Base-by-base conservation (phyloP, 768 basidiomycete genomes). In the Termitomyces sp. region DNA sequence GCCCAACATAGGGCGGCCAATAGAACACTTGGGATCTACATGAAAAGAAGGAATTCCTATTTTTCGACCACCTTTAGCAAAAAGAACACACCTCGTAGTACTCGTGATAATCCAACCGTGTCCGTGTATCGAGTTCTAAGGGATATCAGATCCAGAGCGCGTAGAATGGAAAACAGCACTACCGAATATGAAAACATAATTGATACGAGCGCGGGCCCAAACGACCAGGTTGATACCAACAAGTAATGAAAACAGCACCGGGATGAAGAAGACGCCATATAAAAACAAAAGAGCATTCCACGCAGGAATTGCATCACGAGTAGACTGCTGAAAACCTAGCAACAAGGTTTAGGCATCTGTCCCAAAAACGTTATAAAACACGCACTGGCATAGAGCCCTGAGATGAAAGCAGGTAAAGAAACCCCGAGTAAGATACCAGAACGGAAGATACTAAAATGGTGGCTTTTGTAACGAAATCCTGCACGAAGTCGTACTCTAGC, bases 121-220 rank as follows among this genome's bases (percentile, higher is more conserved):
- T 85, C 58, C 85, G 79, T 26, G 85, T 68, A 62, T 93, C 83
- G 56, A 95, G 70, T 69, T 90, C 92, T 88, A 23, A 61, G 35
- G 36, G 23, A n/a, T 40, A 48, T 26, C 52, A 40, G 44, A 60
- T 38, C 28, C n/a, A 12, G 5, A 14, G n/a, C 32, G 7, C 32
- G 20, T 49, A 8, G 36, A 43, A 48, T 16, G 63, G 63, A 40
- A 64, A 63, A 59, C 55, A 67, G 33, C 49, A 65, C 81, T 41
- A 90, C 89, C 89, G 66, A 95, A 91, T 38, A 95, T 91, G 70
- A 98, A 96, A n/a, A 87, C 82, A 66, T 95, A 96, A 69, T 98
- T 98, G 65, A 99, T 93, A 49, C 89, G 80, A 5, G 86, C 76
- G 5, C 74, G 72, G 0, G 83, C 78, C 89, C 91, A 99, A 0